Evolutionary conservation across 306 rosid species (phyloP).

Genomic region (Vigna angularis): DNA sequence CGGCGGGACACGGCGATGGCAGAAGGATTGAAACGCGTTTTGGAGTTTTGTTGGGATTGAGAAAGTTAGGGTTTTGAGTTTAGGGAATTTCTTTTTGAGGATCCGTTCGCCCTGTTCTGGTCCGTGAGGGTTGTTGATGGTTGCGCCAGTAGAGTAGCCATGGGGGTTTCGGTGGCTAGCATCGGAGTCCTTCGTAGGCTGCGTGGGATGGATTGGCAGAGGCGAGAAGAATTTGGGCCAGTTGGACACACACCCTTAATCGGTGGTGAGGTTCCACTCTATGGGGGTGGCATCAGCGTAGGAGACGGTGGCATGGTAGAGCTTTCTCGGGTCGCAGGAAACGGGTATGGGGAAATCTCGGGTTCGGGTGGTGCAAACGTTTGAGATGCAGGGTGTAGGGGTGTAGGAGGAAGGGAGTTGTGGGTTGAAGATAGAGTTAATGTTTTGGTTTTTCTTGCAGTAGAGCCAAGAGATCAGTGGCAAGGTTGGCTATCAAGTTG

Average conservation of each 20-base stretch:
- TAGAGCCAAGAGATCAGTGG: slow-evolving; percentile 89
- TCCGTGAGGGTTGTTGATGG: too few species aligned
- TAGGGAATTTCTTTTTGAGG: too few species aligned
- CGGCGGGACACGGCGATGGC: too few species aligned
- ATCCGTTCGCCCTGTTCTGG: too few species aligned
- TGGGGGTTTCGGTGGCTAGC: too few species aligned
- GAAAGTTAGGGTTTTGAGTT: too few species aligned
- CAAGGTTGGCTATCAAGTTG: slow-evolving; percentile 69
- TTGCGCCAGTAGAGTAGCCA: too few species aligned
- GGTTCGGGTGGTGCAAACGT: slow-evolving; percentile 70
- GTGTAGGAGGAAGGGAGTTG: slow-evolving; percentile 62
- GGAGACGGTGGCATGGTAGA: slow-evolving; percentile 74
- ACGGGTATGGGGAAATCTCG: slow-evolving; percentile 68
- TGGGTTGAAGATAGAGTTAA: slow-evolving; percentile 64
- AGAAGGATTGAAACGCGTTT: too few species aligned
- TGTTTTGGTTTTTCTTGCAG: slow-evolving; percentile 59
- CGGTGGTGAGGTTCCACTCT: slow-evolving; percentile 83
- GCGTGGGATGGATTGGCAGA: too few species aligned
- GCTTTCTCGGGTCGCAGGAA: slow-evolving; percentile 68
- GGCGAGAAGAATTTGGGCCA: too few species aligned
- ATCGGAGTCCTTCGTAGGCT: too few species aligned
- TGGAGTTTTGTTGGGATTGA: too few species aligned
- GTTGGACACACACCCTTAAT: not conserved
- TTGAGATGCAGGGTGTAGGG: slow-evolving; percentile 64
- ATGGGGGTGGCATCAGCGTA: slow-evolving; percentile 77